Base-by-base conservation (phyloP, 75 land plant genomes). In the Pseudotsuga menziesii region DNA sequence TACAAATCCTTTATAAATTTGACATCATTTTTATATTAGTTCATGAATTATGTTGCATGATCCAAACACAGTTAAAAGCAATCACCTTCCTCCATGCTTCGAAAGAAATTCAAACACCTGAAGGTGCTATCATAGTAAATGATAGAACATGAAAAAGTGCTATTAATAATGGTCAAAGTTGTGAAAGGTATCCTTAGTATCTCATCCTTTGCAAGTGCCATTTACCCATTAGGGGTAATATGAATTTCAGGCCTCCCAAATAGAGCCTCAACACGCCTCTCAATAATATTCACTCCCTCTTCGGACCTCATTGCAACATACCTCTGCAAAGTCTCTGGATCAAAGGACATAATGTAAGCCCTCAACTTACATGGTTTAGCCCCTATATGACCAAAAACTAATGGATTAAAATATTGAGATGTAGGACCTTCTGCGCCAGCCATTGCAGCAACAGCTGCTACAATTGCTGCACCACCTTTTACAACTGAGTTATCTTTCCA, bases 241-340 rank as follows among this genome's bases (percentile, higher is more conserved):
- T 59, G 75, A 66, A 89, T 82, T 74, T 90, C 89, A 20, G 86
- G 88, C 62, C 84, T 83, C 52, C 92, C 92, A 86, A 92, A 92
- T 55, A 92, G 61, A n/a, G 92, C 92, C 63, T 92, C 90, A 15
- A 92, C 85, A 69, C 88, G 94, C 77, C 84, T 85, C n/a, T n/a
- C n/a, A n/a, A n/a, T n/a, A n/a, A n/a, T n/a, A n/a, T n/a, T n/a
- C n/a, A n/a, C n/a, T n/a, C n/a, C n/a, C 78, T 92, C 92, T 88
- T 83, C 13, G 94, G 83, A 77, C 92, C 86, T 2, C 60, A 89
- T 81, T 16, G 83, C 77, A 41, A 92, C 92, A 80, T 84, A 92
- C 27, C 86, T 75, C 73, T 88, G 86, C 63, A 92, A 86, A 4
- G 94, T 90, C 22, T 90, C 92, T 16, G 83, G 78, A 82, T 92